Percentiles rank a stretch among this genome's conserved stretches.
These are phyloP conservation scores for Waltergamsia citrina DNA, from an alignment of 2,329 filamentous ascomycete species.

Conservation along the genomic window DNA sequence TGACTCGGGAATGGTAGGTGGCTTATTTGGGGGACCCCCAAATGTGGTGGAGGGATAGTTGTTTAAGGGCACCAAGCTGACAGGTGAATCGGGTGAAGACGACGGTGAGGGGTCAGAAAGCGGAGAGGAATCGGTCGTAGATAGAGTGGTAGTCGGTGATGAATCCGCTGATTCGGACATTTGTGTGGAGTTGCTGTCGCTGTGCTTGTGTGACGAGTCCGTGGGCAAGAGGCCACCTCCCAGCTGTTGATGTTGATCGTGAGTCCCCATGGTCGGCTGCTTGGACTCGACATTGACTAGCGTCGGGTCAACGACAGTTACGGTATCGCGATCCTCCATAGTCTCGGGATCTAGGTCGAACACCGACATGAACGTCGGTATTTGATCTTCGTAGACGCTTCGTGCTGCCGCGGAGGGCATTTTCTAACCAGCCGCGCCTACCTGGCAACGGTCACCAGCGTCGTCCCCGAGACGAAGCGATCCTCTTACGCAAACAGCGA, in stretches of 20 bases:
- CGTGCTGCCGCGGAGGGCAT: slow-evolving; percentile 55
- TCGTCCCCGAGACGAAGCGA: not conserved
- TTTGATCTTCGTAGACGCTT: slow-evolving; percentile 57
- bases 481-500: too few relatives aligned
- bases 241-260: slow-evolving; percentile 24
- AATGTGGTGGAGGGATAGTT: slow-evolving; percentile 57
- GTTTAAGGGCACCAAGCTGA: slow-evolving; percentile 61
- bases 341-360: slow-evolving; percentile 55
- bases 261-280: slow-evolving; percentile 25
- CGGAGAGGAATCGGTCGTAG: slow-evolving; percentile 84
- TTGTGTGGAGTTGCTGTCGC: slow-evolving; percentile 70
- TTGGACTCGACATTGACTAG: slow-evolving; percentile 37
- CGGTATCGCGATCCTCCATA: slow-evolving; percentile 41
- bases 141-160: slow-evolving; percentile 88
- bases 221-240: slow-evolving; percentile 29
- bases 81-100: slow-evolving; percentile 83
- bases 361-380: slow-evolving; percentile 69
- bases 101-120: slow-evolving; percentile 85
- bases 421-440: too few relatives aligned
- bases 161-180: slow-evolving; percentile 82
- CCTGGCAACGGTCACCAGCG: not conserved
- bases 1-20: slow-evolving; percentile 20
- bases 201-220: slow-evolving; percentile 55
- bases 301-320: slow-evolving; percentile 45
- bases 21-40: slow-evolving; percentile 20